Base-by-base conservation (phyloP, 2,329 filamentous ascomycete species). In the Coleophoma eucalyptorum region DNA sequence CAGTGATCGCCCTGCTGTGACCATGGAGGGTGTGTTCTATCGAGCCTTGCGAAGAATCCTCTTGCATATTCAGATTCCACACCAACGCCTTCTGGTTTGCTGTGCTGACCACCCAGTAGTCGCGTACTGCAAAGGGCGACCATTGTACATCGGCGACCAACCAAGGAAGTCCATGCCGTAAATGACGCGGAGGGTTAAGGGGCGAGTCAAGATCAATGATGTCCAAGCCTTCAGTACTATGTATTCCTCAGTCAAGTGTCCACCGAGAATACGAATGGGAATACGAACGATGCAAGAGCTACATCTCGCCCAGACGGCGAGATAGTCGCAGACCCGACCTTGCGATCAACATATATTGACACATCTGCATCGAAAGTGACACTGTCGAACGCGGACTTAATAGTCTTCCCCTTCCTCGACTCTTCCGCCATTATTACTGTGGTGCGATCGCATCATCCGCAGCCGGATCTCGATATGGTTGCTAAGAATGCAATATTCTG, bases 111-210 rank as follows among this genome's bases (percentile, higher is more conserved):
- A 97, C 87, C 92, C 93, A 97, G 62, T 92, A 92, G 67, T 96
- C 89, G 44, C 92, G 83, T 18, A 81, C 83, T 12, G 92, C 89
- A 67, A 97, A 96, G 1, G 93, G 93, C 11, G 90, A 96, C 93
- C 93, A 97, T 69, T 97, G 93, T 31, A 96, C 92, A 68, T 97
- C 93, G 11, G 93, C 91, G 5, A 96, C 92, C 47, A 96, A 84
- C 90, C 92, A 97, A n/a, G 90, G 87, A 41, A 90, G 85, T 50
- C 90, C 87, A 69, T 96, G 90, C 55, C 87, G 87, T 59, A 97
- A 78, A 62, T 91, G 87, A 16, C 91, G 86, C 16, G 93, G 93
- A 10, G 88, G 87, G 53, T 87, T 94, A 65, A 91, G 94, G 1
- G 90, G 90, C 11, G 86, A 91, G 71, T 97, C 92, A 43, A 97